Percentiles rank a stretch among this genome's conserved stretches.
These are phyloP conservation scores for Dryas alaskensis DNA, from an alignment of 306 rosid genomes.

Conservation along the genomic window DNA sequence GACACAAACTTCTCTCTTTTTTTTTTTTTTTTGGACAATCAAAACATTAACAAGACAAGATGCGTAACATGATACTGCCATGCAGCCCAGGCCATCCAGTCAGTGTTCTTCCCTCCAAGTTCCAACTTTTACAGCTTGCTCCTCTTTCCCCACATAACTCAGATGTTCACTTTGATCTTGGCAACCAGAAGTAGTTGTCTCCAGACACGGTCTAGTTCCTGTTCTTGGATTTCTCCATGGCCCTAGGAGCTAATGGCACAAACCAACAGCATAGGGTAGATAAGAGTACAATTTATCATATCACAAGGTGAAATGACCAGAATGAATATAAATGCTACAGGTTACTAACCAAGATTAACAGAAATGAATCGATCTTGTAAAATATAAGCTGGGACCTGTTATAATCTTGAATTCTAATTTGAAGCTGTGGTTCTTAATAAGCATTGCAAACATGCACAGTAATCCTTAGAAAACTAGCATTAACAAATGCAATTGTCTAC, in stretches of 20 bases:
- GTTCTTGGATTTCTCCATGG: conserved; percentile 80
- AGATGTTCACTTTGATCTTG: conserved; percentile 6
- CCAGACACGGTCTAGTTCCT: conserved; percentile 42
- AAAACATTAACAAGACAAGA: conserved; percentile 41
- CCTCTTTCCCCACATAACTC: background rate
- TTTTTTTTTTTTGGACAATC: conserved; percentile 11
- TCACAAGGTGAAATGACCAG: background rate
- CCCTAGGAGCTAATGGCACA: conserved; percentile 76
- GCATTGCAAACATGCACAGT: background rate
- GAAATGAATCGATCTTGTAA: background rate
- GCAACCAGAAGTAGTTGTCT: conserved; percentile 35
- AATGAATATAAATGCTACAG: background rate
- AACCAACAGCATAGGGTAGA: background rate
- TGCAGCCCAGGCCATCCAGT: background rate
- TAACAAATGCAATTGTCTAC: background rate
- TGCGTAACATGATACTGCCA: conserved; percentile 21
- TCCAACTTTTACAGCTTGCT: conserved; percentile 15
- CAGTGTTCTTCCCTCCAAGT: conserved; percentile 26
- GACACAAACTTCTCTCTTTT: background rate
- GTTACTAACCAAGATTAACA: background rate
- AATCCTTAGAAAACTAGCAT: background rate
- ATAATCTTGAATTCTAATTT: background rate
- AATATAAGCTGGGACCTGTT: background rate
- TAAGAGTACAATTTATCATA: conserved; percentile 8
- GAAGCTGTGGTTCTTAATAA: background rate